A percentile compares a stretch with the other conserved stretches of the same genome.
Evolutionary conservation across 83 land plant species (phyloP).

Genomic region (Thuja plicata): DNA sequence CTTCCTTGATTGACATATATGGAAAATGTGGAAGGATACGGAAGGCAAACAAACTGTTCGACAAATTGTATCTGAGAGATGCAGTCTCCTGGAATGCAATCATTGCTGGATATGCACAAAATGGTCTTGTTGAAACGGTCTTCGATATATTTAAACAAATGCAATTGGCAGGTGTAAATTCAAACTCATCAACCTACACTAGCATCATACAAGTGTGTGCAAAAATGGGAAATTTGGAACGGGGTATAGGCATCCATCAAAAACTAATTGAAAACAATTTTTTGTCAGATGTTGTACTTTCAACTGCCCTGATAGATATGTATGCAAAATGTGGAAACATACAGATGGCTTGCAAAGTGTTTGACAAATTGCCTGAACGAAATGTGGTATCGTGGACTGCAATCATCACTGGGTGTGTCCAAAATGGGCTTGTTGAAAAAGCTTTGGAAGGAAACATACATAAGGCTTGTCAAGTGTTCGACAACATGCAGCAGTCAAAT

Average conservation of each 20-base stretch:
- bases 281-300: background rate
- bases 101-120: background rate
- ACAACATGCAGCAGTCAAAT: conserved; percentile 18
- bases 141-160: background rate
- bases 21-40: background rate
- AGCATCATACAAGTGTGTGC: background rate
- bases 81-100: background rate
- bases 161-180: conserved; percentile 1
- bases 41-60: background rate
- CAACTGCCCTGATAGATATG: background rate
- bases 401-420: background rate
- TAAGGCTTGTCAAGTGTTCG: conserved; percentile 17
- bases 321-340: background rate
- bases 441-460: conserved; percentile 15
- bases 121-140: background rate
- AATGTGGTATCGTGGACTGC: background rate
- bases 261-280: background rate
- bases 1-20: background rate
- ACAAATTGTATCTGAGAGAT: background rate
- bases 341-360: background rate
- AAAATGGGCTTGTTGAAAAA: background rate
- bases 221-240: background rate
- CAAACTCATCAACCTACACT: background rate
- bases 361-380: background rate
- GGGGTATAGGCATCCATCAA: background rate